Evolutionary conservation across 352 stramenopile species (phyloP), one percentile per base, ranked within the genome.

Genomic region (Pythium rhizo-oryzae): DNA sequence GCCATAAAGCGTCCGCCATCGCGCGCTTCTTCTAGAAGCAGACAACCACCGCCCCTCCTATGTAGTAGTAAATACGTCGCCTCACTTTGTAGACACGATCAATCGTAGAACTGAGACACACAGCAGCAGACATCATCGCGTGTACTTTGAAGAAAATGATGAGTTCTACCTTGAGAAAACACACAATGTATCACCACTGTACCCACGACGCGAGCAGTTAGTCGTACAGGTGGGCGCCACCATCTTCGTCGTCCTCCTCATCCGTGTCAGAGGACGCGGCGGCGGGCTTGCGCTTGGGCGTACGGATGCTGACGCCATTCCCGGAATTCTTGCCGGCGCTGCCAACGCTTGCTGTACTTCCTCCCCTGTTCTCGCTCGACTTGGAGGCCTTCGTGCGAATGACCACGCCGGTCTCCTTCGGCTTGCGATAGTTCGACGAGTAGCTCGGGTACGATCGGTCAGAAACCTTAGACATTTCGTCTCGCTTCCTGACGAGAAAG

Each of bases 371-470:
- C 33, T 82, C 83, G 41, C 77, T 78, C 24, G 83, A 81, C n/a
- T 76, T 86, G 4, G 81, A 87, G 6, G 67, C 49, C 65, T 91
- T 84, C 23, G 84, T 93, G 50, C 82, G 87, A 59, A 93, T 95
- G 30, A 94, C 84, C 16, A 94, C 69, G 12, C 84, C 86, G 1
- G 86, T 78, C 62, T 94, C 86, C 62, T 90, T 92, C 4, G 86
- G 84, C 51, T 93, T 94, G 47, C 79, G 72, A 49, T 89, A 89
- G 56, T 85, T 79, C 6, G 57, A 66, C 28, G 87, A 89, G 19
- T 77, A 77, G 50, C 70, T 88, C 25, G 50, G 76, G 30, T 74
- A 75, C 33, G 65, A 80, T 13, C 76, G 86, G 51, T 86, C 87
- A 53, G 77, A 67, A 2, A 74, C 71, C 18, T 71, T 84, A 16